Evolutionary conservation across 495 filamentous ascomycete species (phyloP).

Genomic region (Neurospora tetrasperma): DNA sequence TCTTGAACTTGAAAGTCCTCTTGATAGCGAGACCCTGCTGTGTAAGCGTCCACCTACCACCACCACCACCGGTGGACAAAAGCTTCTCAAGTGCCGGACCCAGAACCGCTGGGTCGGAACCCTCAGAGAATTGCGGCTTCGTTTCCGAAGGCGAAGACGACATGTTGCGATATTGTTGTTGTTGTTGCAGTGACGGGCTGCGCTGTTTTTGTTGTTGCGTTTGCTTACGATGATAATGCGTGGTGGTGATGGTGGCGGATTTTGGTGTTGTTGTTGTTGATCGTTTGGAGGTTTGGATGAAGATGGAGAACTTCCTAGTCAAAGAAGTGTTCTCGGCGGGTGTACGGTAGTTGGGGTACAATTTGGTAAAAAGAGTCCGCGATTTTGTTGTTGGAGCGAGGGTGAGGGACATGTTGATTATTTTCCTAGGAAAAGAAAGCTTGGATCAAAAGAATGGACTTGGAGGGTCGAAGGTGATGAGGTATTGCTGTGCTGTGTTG

Average conservation of each 20-base stretch:
- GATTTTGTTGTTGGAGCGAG: background rate
- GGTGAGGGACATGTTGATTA: background rate
- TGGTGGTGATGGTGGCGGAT: background rate
- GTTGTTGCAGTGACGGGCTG: background rate
- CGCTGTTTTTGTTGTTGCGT: background rate
- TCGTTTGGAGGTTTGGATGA: background rate
- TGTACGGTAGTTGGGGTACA: background rate
- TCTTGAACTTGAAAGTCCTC: constrained; percentile 51
- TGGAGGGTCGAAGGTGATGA: background rate
- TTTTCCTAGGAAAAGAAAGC: background rate
- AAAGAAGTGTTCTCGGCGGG: background rate
- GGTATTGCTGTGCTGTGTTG: background rate
- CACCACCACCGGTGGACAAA: constrained; percentile 22
- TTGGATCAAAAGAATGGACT: background rate
- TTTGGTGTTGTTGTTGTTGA: background rate
- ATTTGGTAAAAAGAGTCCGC: background rate
- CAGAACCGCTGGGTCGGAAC: constrained; percentile 19
- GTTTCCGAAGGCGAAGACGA: background rate
- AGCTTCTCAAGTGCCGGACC: constrained; percentile 7
- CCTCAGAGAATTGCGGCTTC: constrained; percentile 20
- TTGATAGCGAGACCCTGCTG: constrained; percentile 44
- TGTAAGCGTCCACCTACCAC: constrained; percentile 42
- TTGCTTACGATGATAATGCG: background rate
- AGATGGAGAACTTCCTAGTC: background rate
- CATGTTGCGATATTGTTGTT: background rate